A percentile compares a stretch with the other conserved stretches of the same genome.
phyloP scores from a whole-genome alignment of 371 early-diverging fungal genomes.

The Encephalitozoon romaleae region DNA sequence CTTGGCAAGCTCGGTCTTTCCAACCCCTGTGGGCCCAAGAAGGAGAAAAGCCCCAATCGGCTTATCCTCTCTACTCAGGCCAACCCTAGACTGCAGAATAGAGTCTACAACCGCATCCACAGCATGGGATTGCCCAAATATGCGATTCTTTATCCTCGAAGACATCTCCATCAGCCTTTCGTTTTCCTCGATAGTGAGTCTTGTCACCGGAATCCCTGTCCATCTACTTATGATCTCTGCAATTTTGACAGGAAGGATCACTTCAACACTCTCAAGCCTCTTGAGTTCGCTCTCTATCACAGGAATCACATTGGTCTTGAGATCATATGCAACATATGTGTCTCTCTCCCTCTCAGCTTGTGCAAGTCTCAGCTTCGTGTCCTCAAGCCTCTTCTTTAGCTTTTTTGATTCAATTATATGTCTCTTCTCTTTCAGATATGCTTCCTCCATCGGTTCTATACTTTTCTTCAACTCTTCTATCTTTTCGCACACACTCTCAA shows the following conservation, averaged over 20 bases:
- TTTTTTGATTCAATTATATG: slow-evolving; percentile 47
- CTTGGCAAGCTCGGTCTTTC: slow-evolving; percentile 79
- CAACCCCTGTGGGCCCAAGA: slow-evolving; percentile 80
- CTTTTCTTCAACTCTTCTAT: slow-evolving; percentile 41
- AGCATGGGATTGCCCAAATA: slow-evolving; percentile 76
- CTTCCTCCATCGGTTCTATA: slow-evolving; percentile 52
- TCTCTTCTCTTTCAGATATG: slow-evolving; percentile 49
- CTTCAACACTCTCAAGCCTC: slow-evolving; percentile 65
- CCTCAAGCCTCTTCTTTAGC: slow-evolving; percentile 56
- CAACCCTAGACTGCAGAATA: slow-evolving; percentile 70
- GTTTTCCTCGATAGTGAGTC: slow-evolving; percentile 70
- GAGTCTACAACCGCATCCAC: slow-evolving; percentile 70
- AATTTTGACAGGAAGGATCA: slow-evolving; percentile 73
- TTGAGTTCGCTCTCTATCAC: slow-evolving; percentile 64
- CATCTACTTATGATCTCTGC: slow-evolving; percentile 71
- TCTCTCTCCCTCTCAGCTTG: slow-evolving; percentile 57
- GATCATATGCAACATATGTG: slow-evolving; percentile 53
- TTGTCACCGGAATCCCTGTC: slow-evolving; percentile 76
- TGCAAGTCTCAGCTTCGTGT: slow-evolving; percentile 48
- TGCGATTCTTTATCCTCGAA: slow-evolving; percentile 64
- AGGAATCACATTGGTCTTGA: slow-evolving; percentile 71
- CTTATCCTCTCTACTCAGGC: slow-evolving; percentile 68
- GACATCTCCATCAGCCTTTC: slow-evolving; percentile 74
- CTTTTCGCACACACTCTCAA: slow-evolving; percentile 41
- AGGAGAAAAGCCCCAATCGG: slow-evolving; percentile 81